Base-by-base conservation (phyloP, 768 basidiomycete genomes). In the Termitomyces sp. region DNA sequence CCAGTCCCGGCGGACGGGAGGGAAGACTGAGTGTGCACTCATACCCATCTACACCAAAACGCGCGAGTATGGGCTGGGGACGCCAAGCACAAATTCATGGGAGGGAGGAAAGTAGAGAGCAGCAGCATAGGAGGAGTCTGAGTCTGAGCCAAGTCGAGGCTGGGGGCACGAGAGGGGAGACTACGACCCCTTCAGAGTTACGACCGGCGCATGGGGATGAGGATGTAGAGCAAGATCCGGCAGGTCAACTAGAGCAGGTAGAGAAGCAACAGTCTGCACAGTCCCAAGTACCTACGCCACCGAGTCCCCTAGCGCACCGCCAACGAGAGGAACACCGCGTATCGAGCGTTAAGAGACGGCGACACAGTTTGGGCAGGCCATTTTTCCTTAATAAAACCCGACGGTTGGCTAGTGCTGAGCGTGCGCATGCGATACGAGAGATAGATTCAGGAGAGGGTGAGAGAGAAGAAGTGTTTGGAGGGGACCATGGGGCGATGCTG, bases 341-440 rank as follows among this genome's bases (percentile, higher is more conserved):
- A 26, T 36, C 49, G 12, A 31, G 10, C 34, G 27, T 22, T 8
- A 58, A 46, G 13, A 36, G 53, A 55, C 62, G 64, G 56, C 70
- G 71, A 49, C 68, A 68, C 14, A 65, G 69, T 55, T 71, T 70
- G 27, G 70, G 69, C 54, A 71, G 70, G 8, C 68, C 67, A 18
- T 71, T 67, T 57, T 62, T 69, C 31, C 67, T 67, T 56, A 60
- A 69, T 54, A 39, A 63, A 64, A 16, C 62, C 63, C 20, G 61
- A 59, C n/a, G 52, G 24, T 46, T 57, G 13, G 32, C 61, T 53
- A 50, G 61, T 57, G 59, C 64, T 43, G 42, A 59, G 53, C 49
- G 22, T 48, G 44, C 52, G 44, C 12, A 36, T n/a, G 50, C 32
- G 24, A 55, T 46, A 46, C 53, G 5, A 22, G 53, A 46, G 18